These are phyloP conservation scores for Camelina neglecta DNA, from an alignment of 345 rosid species.

Conservation along the genomic window DNA sequence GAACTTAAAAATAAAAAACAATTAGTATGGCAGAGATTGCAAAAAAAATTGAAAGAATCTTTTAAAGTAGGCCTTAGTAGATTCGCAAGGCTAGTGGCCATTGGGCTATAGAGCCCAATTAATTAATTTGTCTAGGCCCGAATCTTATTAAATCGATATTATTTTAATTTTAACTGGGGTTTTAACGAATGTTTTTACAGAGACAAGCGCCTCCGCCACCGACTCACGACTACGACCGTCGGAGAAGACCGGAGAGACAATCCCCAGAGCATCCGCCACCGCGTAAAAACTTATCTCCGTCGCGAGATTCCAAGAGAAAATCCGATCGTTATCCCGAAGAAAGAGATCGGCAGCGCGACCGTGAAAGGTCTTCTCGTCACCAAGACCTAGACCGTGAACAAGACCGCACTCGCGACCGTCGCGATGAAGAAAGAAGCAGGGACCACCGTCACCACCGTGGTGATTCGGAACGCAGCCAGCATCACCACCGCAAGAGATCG, in stretches of 20 bases:
- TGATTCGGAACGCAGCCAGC: constrained; percentile 46
- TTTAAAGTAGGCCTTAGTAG: no score
- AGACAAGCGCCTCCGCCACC: constrained; percentile 47
- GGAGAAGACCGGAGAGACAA: constrained; percentile 56
- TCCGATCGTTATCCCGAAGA: constrained; percentile 52
- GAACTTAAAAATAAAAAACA: background rate
- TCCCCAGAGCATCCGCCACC: constrained; percentile 53
- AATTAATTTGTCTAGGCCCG: constrained; percentile 38
- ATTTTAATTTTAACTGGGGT: background rate
- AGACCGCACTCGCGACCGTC: constrained; percentile 45
- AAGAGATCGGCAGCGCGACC: constrained; percentile 43
- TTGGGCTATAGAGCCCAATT: constrained; percentile 33
- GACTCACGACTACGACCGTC: constrained; percentile 50
- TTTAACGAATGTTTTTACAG: constrained; percentile 38
- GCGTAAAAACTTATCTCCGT: constrained; percentile 53
- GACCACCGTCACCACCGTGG: constrained; percentile 48
- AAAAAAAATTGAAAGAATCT: background rate
- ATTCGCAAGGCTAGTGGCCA: background rate
- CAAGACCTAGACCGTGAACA: constrained; percentile 50
- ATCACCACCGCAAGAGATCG: constrained; percentile 30
- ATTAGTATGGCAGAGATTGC: background rate
- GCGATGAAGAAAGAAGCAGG: constrained; percentile 46
- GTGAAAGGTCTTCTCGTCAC: constrained; percentile 47
- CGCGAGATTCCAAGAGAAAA: constrained; percentile 68
- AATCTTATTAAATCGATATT: background rate